Conservation (phyloP, 768 basidiomycete genomes). For the Tulasnella sp. region DNA sequence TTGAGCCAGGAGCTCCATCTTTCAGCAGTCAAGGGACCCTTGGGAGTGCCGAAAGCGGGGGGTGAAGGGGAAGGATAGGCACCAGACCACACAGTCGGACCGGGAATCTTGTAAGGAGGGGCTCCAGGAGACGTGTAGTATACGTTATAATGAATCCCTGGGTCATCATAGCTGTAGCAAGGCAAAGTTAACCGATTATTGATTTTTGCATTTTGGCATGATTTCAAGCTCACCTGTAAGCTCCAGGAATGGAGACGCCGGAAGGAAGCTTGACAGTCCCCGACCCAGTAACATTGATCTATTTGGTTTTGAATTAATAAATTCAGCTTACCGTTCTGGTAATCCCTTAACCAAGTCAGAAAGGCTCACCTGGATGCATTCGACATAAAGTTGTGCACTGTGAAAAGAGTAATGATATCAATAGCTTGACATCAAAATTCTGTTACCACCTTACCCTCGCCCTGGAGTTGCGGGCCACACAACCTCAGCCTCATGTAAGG, state of each 20-base stretch:
- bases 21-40: not conserved
- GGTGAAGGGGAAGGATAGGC: conserved; percentile 10
- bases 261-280: not conserved
- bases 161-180: conserved; percentile 2
- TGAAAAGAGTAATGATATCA: not conserved
- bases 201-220: not conserved
- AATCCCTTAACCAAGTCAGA: too few relatives aligned
- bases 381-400: conserved; percentile 8
- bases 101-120: conserved; percentile 1
- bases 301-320: too few relatives aligned
- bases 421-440: not conserved
- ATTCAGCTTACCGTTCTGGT: too few relatives aligned
- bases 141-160: conserved; percentile 7
- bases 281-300: not conserved
- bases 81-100: conserved; percentile 11
- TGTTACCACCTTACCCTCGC: not conserved
- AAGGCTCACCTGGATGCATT: conserved; percentile 11
- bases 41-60: not conserved
- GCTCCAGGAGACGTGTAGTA: not conserved
- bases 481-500: not conserved
- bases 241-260: conserved; percentile 8
- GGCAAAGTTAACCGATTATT: too few relatives aligned
- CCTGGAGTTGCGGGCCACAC: not conserved
- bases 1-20: conserved; percentile 8
- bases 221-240: not conserved